Evolutionary conservation across 306 rosid genomes (phyloP).

Genomic region (Medicago arabica): DNA sequence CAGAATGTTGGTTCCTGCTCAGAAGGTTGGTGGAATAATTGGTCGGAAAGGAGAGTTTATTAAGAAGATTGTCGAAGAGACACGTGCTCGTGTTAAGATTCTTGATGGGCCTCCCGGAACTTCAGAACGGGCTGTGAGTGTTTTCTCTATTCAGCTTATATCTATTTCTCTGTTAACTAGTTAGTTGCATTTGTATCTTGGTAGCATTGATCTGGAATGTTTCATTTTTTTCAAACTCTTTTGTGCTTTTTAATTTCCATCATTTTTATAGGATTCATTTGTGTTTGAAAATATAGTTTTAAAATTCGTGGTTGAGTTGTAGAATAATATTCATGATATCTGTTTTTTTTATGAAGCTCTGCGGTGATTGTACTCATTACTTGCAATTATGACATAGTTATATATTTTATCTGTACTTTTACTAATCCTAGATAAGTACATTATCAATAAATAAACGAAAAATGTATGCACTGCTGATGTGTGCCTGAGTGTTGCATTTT

Average conservation of each 20-base stretch:
- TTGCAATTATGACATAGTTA: slow-evolving; percentile 23
- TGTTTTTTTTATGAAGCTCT: slow-evolving; percentile 11
- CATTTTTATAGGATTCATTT: not conserved
- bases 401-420: not conserved
- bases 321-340: slow-evolving; percentile 10
- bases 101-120: slow-evolving; percentile 99
- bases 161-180: not conserved
- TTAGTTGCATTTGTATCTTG: slow-evolving; percentile 3
- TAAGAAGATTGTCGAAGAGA: slow-evolving; percentile 91
- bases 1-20: slow-evolving; percentile 95
- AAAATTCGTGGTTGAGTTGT: not conserved
- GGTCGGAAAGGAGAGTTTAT: slow-evolving; percentile 98
- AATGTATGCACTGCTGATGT: slow-evolving; percentile 16
- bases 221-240: slow-evolving; percentile 8
- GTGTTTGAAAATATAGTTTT: slow-evolving; percentile 15
- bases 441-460: not conserved
- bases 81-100: slow-evolving; percentile 92
- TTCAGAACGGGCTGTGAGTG: slow-evolving; percentile 94
- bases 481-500: not conserved
- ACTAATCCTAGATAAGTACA: not conserved
- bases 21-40: slow-evolving; percentile 95
- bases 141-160: slow-evolving; percentile 34
- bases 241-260: not conserved
- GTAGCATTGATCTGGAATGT: slow-evolving; percentile 32
- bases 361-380: not conserved